Evolutionary conservation across 768 basidiomycete genomes (phyloP).

Genomic region (Piloderma croceum): DNA sequence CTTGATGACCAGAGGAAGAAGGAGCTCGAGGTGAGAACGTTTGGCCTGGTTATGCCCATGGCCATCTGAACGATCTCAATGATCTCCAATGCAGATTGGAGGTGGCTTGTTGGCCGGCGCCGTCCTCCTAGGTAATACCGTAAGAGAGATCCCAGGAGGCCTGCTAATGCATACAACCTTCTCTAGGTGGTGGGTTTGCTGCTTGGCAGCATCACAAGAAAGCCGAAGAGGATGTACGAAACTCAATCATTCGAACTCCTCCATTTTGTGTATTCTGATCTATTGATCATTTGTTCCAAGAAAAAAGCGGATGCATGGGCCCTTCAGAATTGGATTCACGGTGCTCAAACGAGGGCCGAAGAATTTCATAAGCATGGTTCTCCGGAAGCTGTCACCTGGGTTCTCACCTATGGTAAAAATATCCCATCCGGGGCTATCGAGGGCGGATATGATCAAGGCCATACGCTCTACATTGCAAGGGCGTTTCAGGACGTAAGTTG

Average conservation of each 20-base stretch:
- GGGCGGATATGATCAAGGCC: slow-evolving; percentile 49
- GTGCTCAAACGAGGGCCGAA: slow-evolving; percentile 49
- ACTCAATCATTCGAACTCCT: background rate
- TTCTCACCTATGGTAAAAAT: slow-evolving; percentile 50
- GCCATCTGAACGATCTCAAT: slow-evolving; percentile 1
- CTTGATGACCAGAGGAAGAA: slow-evolving; percentile 52
- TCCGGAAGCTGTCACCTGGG: slow-evolving; percentile 52
- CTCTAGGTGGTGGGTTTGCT: slow-evolving; percentile 45
- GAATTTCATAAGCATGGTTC: slow-evolving; percentile 41
- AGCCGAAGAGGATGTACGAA: slow-evolving; percentile 48
- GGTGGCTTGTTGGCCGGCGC: slow-evolving; percentile 55
- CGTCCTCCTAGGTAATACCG: too few species aligned
- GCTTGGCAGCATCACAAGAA: slow-evolving; percentile 55
- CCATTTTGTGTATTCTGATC: background rate
- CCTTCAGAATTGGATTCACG: slow-evolving; percentile 47
- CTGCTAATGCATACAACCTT: too few species aligned
- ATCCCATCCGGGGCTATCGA: slow-evolving; percentile 56
- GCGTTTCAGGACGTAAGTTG: slow-evolving; percentile 49
- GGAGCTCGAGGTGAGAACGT: slow-evolving; percentile 45
- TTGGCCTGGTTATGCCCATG: background rate
- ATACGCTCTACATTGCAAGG: slow-evolving; percentile 53
- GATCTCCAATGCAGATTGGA: slow-evolving; percentile 42
- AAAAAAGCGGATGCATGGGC: slow-evolving; percentile 48
- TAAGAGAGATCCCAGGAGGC: too few species aligned
- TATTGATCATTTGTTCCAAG: too few species aligned